phyloP scores from a whole-genome alignment of 345 rosid genomes.

The Turritis glabra region DNA sequence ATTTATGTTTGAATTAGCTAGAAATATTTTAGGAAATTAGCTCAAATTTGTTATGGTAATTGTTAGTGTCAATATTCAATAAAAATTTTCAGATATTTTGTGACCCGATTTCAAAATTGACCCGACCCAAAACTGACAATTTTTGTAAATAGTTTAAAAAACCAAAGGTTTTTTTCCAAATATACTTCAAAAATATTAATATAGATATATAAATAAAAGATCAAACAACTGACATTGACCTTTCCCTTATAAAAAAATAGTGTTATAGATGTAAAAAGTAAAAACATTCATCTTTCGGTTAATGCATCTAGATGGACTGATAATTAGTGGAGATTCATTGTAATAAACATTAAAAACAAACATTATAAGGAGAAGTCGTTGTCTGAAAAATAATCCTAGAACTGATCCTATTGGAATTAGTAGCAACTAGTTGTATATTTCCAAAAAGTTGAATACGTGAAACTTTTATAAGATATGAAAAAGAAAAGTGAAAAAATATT shows the following conservation, averaged over 20 bases:
- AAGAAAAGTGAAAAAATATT: background rate
- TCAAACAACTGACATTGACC: background rate
- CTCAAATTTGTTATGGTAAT: no score
- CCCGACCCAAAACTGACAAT: no score
- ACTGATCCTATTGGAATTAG: background rate
- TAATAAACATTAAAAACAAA: background rate
- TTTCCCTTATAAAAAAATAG: background rate
- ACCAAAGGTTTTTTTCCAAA: no score
- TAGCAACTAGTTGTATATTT: background rate
- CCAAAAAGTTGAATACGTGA: background rate
- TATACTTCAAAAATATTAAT: no score
- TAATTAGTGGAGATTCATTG: background rate
- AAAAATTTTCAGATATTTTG: no score
- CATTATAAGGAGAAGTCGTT: background rate
- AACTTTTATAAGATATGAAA: background rate
- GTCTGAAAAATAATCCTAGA: background rate
- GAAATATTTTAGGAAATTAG: no score
- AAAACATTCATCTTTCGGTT: constrained; percentile 19
- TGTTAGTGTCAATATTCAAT: no score
- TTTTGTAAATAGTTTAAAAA: no score
- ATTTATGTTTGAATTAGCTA: no score
- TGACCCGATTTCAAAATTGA: no score
- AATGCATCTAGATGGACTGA: constrained; percentile 18
- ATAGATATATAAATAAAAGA: no score
- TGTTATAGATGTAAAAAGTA: background rate